Conservation (phyloP, 176 grass and related monocot species). For the Musa schizocarpa region DNA sequence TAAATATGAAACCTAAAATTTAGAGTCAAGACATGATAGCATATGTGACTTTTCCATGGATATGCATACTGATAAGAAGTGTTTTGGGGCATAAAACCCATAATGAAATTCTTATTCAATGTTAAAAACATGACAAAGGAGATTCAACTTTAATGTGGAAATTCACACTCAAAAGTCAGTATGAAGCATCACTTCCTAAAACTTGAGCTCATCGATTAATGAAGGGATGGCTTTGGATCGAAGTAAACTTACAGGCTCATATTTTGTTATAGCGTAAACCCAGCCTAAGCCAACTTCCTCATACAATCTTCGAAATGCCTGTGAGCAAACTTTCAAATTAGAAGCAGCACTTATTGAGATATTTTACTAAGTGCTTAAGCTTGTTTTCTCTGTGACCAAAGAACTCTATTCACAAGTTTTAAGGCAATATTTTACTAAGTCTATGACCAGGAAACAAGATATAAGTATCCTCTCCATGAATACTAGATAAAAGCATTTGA, state of each 20-base stretch:
- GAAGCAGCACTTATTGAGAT: background rate
- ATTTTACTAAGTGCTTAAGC: background rate
- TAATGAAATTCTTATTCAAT: background rate
- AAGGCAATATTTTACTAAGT: no score
- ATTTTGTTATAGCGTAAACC: slow-evolving; percentile 92
- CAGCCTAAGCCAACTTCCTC: slow-evolving; percentile 93
- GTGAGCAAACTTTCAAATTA: background rate
- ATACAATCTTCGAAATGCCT: slow-evolving; percentile 95
- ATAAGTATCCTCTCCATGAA: no score
- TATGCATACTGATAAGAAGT: background rate
- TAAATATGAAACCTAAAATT: background rate
- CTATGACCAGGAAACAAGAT: no score
- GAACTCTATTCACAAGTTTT: background rate
- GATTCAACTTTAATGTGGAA: background rate
- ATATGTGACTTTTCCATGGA: background rate
- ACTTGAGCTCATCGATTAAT: background rate
- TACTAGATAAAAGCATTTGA: no score
- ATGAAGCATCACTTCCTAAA: background rate
- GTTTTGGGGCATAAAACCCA: background rate
- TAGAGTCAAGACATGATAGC: background rate
- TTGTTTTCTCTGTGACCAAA: background rate
- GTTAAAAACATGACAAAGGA: background rate
- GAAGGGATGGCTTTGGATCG: background rate
- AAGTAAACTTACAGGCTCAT: slow-evolving; percentile 72
- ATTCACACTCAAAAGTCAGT: background rate